Conservation (phyloP, 768 basidiomycete genomes). For the Mycena filopes region DNA sequence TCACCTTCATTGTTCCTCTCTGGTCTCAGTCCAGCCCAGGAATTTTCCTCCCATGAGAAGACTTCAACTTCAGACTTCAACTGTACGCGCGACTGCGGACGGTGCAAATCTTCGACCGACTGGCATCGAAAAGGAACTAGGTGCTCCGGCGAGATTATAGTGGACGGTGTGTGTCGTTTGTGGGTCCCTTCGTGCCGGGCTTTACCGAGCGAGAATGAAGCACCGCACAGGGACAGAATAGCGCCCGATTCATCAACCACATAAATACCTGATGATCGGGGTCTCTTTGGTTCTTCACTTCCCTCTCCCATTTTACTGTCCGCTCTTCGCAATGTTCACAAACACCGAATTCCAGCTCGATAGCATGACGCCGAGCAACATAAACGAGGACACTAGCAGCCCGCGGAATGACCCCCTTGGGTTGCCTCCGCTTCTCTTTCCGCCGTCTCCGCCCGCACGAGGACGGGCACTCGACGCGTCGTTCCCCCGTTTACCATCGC, state of each 20-base stretch:
- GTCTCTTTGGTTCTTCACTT: neutral
- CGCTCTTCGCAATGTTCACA: slow-evolving; percentile 9
- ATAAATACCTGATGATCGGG: slow-evolving; percentile 23
- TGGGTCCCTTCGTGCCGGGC: slow-evolving; percentile 11
- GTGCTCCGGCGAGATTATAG: no score
- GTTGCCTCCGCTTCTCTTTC: neutral
- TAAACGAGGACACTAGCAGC: slow-evolving; percentile 1
- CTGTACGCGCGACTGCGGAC: no score
- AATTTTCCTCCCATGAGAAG: no score
- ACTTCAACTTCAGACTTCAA: no score
- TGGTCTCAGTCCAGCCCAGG: neutral
- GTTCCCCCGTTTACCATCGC: neutral
- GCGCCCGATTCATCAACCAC: neutral
- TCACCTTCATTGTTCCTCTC: neutral
- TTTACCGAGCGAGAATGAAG: slow-evolving; percentile 3
- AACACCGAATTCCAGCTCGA: slow-evolving; percentile 3
- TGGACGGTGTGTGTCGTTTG: slow-evolving; percentile 5
- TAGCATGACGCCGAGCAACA: neutral
- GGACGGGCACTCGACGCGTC: slow-evolving; percentile 5
- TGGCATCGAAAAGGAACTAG: neutral
- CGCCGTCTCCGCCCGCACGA: slow-evolving; percentile 13
- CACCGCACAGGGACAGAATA: slow-evolving; percentile 1
- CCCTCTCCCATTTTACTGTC: slow-evolving; percentile 1
- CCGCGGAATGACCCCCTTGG: neutral
- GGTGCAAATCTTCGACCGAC: neutral